Evolutionary conservation across 805 yeast genomes (phyloP).

Genomic region (Candida germanica): DNA sequence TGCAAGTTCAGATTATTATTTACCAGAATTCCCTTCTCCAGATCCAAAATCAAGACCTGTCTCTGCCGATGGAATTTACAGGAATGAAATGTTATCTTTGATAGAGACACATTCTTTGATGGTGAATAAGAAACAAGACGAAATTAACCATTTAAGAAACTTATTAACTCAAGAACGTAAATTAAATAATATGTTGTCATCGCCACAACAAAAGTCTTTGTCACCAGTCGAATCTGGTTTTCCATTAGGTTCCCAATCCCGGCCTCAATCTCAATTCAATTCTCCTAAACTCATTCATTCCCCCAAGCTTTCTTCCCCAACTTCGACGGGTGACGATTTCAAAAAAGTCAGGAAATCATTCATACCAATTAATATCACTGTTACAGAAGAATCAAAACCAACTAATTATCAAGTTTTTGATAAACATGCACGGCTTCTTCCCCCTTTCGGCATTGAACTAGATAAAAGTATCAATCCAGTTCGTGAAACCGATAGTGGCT

Average conservation of each 20-base stretch:
- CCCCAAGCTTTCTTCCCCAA: constrained; percentile 3
- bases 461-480: background rate
- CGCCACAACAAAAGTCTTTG: constrained; percentile 8
- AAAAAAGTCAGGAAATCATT: constrained; percentile 14
- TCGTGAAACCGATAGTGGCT: background rate
- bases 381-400: constrained; percentile 14
- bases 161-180: constrained; percentile 23
- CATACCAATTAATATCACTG: constrained; percentile 17
- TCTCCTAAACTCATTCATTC: constrained; percentile 3
- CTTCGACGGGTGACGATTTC: background rate
- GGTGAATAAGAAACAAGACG: constrained; percentile 23
- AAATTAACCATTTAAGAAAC: constrained; percentile 21
- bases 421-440: constrained; percentile 8
- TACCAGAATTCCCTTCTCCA: constrained; percentile 1
- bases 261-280: constrained; percentile 3
- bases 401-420: constrained; percentile 10
- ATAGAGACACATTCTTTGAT: constrained; percentile 21
- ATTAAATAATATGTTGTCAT: constrained; percentile 13
- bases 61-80: constrained; percentile 15
- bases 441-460: constrained; percentile 13
- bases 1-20: background rate
- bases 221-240: constrained; percentile 1
- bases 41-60: background rate
- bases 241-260: background rate
- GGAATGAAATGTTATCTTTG: constrained; percentile 22